Evolutionary conservation across 768 basidiomycete species (phyloP).

Genomic region (Phanerochaete sordida): DNA sequence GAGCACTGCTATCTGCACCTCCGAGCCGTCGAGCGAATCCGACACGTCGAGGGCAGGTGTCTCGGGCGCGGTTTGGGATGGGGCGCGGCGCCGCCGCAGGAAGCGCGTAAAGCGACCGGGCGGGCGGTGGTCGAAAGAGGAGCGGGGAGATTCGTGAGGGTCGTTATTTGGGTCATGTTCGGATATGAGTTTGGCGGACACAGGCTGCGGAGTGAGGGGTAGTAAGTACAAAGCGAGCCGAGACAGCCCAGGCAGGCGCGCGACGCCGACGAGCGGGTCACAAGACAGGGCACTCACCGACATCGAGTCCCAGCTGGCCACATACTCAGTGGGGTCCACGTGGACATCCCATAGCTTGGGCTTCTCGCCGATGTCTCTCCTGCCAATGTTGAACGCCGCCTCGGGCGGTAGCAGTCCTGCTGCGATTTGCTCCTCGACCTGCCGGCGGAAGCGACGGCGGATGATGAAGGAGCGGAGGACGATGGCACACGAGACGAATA

Average conservation of each 20-base stretch:
- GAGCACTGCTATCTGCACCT: slow-evolving; percentile 51
- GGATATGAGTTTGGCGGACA: not conserved
- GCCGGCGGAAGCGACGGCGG: slow-evolving; percentile 53
- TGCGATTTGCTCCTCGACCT: slow-evolving; percentile 50
- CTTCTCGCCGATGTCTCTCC: slow-evolving; percentile 41
- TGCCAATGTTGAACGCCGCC: slow-evolving; percentile 19
- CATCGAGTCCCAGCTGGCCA: slow-evolving; percentile 43
- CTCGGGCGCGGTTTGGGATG: not conserved
- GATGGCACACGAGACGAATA: slow-evolving; percentile 61
- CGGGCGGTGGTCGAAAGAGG: not conserved
- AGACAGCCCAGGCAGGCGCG: not conserved
- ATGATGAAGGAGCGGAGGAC: slow-evolving; percentile 60
- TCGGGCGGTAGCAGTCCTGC: slow-evolving; percentile 46
- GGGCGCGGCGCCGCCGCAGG: not conserved
- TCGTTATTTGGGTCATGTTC: not conserved
- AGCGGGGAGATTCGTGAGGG: not conserved
- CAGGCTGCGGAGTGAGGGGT: not conserved
- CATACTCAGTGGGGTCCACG: slow-evolving; percentile 23
- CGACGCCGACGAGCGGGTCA: not conserved
- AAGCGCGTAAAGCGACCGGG: not conserved
- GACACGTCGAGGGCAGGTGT: slow-evolving; percentile 2
- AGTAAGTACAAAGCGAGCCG: no score
- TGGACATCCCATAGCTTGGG: slow-evolving; percentile 46
- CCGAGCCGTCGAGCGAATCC: slow-evolving; percentile 10
- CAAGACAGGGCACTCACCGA: slow-evolving; percentile 34